Conservation (phyloP, 768 basidiomycete species). For the Lentinula guzmanii region DNA sequence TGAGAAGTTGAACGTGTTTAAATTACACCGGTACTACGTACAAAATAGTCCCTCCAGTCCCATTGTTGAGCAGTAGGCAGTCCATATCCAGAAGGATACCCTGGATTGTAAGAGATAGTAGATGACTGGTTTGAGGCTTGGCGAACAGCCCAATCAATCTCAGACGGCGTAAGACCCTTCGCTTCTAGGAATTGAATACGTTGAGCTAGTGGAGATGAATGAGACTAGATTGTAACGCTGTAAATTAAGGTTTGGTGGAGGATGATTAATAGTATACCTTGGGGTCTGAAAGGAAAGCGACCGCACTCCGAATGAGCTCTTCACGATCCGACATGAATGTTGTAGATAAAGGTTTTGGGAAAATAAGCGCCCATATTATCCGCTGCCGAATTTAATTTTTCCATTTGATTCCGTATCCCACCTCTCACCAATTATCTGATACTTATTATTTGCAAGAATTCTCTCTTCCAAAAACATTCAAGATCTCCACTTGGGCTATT, state of each 20-base stretch:
- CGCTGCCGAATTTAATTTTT: no score
- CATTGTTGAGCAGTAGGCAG: constrained; percentile 48
- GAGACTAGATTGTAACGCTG: constrained; percentile 41
- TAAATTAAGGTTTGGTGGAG: neutral
- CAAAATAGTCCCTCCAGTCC: constrained; percentile 99
- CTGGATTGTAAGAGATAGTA: constrained; percentile 15
- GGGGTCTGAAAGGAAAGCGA: constrained; percentile 80
- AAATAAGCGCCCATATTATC: neutral
- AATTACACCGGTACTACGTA: constrained; percentile 30
- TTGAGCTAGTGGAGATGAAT: constrained; percentile 74
- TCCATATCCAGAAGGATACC: constrained; percentile 40
- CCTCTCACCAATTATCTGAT: no score
- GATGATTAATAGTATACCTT: constrained; percentile 42
- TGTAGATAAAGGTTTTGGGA: neutral
- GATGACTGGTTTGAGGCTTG: constrained; percentile 39
- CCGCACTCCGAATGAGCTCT: constrained; percentile 76
- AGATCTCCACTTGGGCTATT: neutral
- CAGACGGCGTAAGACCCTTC: constrained; percentile 77
- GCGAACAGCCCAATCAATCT: constrained; percentile 82
- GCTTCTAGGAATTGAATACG: constrained; percentile 92
- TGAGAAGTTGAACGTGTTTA: neutral
- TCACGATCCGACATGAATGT: constrained; percentile 50
- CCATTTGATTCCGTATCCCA: neutral
- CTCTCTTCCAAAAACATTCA: neutral
- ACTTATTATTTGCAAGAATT: neutral